Evolutionary conservation across 2,329 filamentous ascomycete species (phyloP).

Genomic region (Thielaviopsis punctulata): DNA sequence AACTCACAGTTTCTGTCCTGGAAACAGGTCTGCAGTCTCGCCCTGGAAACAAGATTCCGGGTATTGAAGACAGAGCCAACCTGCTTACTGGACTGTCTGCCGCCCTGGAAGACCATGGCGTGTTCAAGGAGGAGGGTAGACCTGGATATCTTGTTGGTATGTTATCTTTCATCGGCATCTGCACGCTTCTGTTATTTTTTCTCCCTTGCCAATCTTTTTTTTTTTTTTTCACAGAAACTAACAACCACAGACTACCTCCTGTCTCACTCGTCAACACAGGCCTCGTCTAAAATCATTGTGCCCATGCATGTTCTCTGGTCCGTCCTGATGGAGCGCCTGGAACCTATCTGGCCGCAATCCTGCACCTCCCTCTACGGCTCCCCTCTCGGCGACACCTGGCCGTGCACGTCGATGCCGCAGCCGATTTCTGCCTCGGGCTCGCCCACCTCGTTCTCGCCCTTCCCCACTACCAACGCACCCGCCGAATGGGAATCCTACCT

Average conservation of each 20-base stretch:
- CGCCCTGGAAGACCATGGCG: constrained; percentile 62
- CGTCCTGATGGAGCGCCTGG: constrained; percentile 72
- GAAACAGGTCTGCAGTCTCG: constrained; percentile 72
- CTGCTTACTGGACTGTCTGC: constrained; percentile 59
- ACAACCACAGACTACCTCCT: constrained; percentile 66
- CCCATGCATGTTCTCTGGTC: constrained; percentile 79
- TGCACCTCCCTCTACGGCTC: constrained; percentile 76
- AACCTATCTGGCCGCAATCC: constrained; percentile 74
- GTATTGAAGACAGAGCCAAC: constrained; percentile 67
- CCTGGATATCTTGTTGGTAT: constrained; percentile 89
- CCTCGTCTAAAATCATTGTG: constrained; percentile 74
- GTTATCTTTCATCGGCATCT: constrained; percentile 15
- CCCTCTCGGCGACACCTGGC: constrained; percentile 87
- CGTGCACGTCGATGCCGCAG: constrained; percentile 63
- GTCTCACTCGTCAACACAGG: constrained; percentile 75
- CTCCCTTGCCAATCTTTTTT: no score
- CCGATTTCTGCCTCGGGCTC: constrained; percentile 23
- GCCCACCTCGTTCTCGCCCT: constrained; percentile 30
- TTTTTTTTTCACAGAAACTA: not conserved
- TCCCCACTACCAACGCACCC: constrained; percentile 27
- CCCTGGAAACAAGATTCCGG: constrained; percentile 64
- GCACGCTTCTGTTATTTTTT: not conserved
- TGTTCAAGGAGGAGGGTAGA: constrained; percentile 68
- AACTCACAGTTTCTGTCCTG: constrained; percentile 55
- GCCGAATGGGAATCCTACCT: constrained; percentile 62